These are phyloP conservation scores for Mycena venus DNA, from an alignment of 768 basidiomycete genomes.

Conservation along the genomic window DNA sequence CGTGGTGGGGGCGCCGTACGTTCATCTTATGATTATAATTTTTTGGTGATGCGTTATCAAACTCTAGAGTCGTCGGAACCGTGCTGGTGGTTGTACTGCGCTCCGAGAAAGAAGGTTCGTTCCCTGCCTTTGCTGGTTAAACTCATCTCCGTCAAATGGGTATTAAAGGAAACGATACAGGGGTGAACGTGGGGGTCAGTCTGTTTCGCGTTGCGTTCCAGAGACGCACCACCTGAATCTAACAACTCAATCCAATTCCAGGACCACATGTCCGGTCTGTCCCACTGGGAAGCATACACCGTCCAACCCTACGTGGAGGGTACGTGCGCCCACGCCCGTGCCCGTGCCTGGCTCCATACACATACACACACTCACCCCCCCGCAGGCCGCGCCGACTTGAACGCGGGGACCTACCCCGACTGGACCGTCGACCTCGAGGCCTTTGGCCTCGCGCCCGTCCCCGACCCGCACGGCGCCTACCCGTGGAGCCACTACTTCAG, in stretches of 20 bases:
- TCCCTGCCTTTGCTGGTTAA: too few relatives aligned
- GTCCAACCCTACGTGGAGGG: conserved; percentile 11
- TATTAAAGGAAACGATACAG: not conserved
- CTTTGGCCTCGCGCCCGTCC: not conserved
- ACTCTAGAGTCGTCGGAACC: conserved; percentile 12
- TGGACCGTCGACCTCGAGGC: not conserved
- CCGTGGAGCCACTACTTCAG: conserved; percentile 1
- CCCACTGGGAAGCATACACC: conserved; percentile 12
- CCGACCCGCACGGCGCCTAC: conserved; percentile 5
- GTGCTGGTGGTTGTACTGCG: conserved; percentile 23
- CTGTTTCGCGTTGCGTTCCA: not conserved
- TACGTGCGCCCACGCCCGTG: not conserved
- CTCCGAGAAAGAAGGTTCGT: conserved; percentile 10
- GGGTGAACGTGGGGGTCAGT: not conserved
- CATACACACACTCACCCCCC: too few relatives aligned
- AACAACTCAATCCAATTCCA: not conserved
- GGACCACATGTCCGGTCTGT: not conserved
- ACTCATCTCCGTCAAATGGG: not conserved
- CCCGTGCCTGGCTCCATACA: too few relatives aligned
- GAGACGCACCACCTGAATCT: not conserved
- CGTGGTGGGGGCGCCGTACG: conserved; percentile 17
- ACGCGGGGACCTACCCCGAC: not conserved
- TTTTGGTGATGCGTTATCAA: not conserved
- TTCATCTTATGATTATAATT: not conserved
- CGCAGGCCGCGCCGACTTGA: conserved; percentile 5